A percentile compares a stretch with the other conserved stretches of the same genome.
phyloP scores from a whole-genome alignment of 2,329 filamentous ascomycete genomes.

The Calonectria crousiana region DNA sequence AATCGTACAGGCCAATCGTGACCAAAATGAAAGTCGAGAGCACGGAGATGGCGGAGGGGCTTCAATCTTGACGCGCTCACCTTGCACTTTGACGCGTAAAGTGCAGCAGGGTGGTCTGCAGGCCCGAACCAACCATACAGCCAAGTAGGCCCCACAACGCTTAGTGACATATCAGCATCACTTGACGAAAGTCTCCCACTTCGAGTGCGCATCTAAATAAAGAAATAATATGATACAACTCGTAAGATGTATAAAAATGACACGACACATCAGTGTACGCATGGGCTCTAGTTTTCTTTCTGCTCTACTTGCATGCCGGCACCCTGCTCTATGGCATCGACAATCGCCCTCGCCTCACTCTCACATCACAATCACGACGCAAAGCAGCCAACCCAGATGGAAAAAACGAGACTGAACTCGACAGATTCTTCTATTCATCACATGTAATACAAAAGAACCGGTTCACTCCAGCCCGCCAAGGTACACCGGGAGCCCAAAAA shows the following conservation, averaged over 20 bases:
- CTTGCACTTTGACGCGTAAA: neutral
- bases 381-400: neutral
- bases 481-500: neutral
- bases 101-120: neutral
- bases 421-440: slow-evolving; percentile 10
- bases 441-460: slow-evolving; percentile 17
- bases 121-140: neutral
- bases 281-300: neutral
- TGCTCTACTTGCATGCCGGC: neutral
- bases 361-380: neutral
- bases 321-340: neutral
- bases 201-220: neutral
- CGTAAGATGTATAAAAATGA: neutral
- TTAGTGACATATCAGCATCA: neutral
- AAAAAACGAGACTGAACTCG: slow-evolving; percentile 9
- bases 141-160: neutral
- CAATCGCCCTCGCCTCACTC: neutral
- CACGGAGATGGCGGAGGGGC: neutral
- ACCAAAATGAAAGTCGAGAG: neutral
- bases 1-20: neutral
- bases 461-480: slow-evolving; percentile 1
- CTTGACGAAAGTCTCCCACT: neutral
- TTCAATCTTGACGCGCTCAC: neutral
- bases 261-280: neutral
- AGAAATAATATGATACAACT: too few relatives aligned